phyloP scores from a whole-genome alignment of 2,329 filamentous ascomycete species.

The Colletotrichum cereale region DNA sequence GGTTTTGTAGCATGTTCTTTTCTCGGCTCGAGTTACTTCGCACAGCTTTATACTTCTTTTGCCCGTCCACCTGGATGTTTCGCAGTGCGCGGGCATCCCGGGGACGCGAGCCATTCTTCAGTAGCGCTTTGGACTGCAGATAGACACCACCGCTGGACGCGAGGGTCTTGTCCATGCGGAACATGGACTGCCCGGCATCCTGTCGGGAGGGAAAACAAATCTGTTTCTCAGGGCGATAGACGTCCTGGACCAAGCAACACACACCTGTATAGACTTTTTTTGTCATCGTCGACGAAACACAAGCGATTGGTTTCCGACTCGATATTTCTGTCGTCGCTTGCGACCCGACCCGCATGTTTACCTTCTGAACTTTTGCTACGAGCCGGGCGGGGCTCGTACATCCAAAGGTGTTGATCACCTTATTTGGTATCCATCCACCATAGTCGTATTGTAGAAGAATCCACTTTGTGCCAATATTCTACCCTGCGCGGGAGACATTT shows the following conservation, averaged over 20 bases:
- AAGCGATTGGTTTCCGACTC: slow-evolving; percentile 10
- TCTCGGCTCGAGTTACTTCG: neutral
- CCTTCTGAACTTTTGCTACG: neutral
- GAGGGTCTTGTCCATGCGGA: slow-evolving; percentile 13
- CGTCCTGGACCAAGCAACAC: neutral
- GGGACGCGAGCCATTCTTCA: slow-evolving; percentile 1
- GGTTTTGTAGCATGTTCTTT: slow-evolving; percentile 28
- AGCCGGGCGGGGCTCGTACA: slow-evolving; percentile 22
- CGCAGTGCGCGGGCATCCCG: slow-evolving; percentile 34
- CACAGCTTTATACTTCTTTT: neutral
- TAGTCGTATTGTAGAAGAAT: slow-evolving; percentile 31
- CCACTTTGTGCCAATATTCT: neutral
- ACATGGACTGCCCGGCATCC: neutral
- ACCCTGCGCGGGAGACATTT: neutral
- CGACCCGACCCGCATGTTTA: slow-evolving; percentile 32
- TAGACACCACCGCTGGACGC: slow-evolving; percentile 1
- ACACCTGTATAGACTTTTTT: neutral
- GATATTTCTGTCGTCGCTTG: slow-evolving; percentile 27
- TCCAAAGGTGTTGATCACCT: slow-evolving; percentile 33
- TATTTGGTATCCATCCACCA: slow-evolving; percentile 23
- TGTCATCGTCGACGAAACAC: neutral
- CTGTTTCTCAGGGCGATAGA: neutral
- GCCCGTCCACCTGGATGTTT: slow-evolving; percentile 17
- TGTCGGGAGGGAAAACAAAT: slow-evolving; percentile 20
- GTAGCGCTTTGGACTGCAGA: slow-evolving; percentile 19